A percentile compares a stretch with the other conserved stretches of the same genome.
Evolutionary conservation across 768 basidiomycete species (phyloP).

Genomic region (Mycena albidolilacea): DNA sequence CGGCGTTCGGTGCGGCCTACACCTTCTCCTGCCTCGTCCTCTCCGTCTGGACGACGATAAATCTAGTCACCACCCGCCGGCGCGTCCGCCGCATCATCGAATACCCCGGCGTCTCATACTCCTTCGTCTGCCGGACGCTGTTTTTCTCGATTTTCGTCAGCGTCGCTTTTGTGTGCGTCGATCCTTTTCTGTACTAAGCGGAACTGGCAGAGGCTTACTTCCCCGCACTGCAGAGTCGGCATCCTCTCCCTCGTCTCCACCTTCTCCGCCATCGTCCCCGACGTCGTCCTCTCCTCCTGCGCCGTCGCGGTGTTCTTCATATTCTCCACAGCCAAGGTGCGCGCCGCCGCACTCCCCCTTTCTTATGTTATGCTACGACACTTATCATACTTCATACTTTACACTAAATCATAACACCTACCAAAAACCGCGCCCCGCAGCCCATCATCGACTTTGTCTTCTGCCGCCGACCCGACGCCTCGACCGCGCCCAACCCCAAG

Average conservation of each 20-base stretch:
- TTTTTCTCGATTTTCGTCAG: constrained; percentile 32
- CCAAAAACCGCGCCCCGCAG: neutral
- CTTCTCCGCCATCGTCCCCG: constrained; percentile 27
- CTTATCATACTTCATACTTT: no score
- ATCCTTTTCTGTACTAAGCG: neutral
- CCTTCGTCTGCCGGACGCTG: constrained; percentile 43
- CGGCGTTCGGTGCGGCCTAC: constrained; percentile 26
- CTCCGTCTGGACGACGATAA: constrained; percentile 20
- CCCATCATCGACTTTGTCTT: constrained; percentile 33
- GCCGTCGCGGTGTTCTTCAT: constrained; percentile 35
- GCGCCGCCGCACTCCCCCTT: no score
- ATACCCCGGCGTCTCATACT: constrained; percentile 54
- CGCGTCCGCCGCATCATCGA: constrained; percentile 31
- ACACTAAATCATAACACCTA: no score
- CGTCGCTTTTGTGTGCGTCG: constrained; percentile 31
- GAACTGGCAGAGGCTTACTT: neutral
- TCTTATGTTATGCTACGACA: no score
- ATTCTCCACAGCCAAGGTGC: constrained; percentile 31
- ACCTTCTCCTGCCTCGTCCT: constrained; percentile 23
- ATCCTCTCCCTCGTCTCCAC: constrained; percentile 27
- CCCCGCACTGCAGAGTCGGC: constrained; percentile 15
- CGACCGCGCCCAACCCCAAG: neutral
- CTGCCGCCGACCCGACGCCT: constrained; percentile 13
- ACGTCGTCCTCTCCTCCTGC: constrained; percentile 34
- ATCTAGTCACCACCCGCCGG: constrained; percentile 31